A percentile compares a stretch with the other conserved stretches of the same genome.
phyloP scores from a whole-genome alignment of 2,329 filamentous ascomycete genomes.

The Cladorrhinum sp. region DNA sequence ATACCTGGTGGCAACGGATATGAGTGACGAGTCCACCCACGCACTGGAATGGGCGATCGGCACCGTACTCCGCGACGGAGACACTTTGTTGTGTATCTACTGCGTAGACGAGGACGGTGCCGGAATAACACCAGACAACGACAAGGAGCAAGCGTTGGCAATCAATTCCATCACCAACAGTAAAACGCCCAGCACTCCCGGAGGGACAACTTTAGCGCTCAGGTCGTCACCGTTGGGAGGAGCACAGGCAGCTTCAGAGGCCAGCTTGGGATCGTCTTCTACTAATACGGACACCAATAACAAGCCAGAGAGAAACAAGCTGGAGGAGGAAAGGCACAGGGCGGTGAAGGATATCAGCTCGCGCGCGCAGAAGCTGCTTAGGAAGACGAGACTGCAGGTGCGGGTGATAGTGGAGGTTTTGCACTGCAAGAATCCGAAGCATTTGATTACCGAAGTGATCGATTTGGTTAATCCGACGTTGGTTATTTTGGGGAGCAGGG shows the following conservation, averaged over 20 bases:
- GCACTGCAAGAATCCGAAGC: constrained; percentile 96
- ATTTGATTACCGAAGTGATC: constrained; percentile 95
- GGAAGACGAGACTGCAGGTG: constrained; percentile 90
- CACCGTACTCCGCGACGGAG: constrained; percentile 88
- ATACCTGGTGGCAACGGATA: constrained; percentile 92
- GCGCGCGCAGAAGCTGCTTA: constrained; percentile 76
- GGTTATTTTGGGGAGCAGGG: constrained; percentile 88
- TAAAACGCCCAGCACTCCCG: constrained; percentile 33
- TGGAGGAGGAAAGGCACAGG: constrained; percentile 75
- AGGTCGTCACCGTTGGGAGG: constrained; percentile 34
- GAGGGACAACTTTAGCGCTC: constrained; percentile 32
- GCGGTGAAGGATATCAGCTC: constrained; percentile 83
- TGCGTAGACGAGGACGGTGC: constrained; percentile 81
- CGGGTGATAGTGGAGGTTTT: constrained; percentile 93
- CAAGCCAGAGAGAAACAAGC: constrained; percentile 47
- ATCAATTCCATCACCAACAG: constrained; percentile 60
- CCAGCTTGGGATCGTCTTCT: constrained; percentile 35
- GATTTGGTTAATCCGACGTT: constrained; percentile 88
- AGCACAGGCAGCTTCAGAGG: constrained; percentile 28
- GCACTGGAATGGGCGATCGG: constrained; percentile 97
- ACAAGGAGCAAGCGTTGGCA: constrained; percentile 71
- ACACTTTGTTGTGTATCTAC: constrained; percentile 90
- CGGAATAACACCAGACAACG: constrained; percentile 50
- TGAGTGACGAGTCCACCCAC: constrained; percentile 91
- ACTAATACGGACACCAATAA: constrained; percentile 43